A percentile compares a stretch with the other conserved stretches of the same genome.
Evolutionary conservation across 2,329 filamentous ascomycete species (phyloP).

Genomic region (Massarina eburnea): DNA sequence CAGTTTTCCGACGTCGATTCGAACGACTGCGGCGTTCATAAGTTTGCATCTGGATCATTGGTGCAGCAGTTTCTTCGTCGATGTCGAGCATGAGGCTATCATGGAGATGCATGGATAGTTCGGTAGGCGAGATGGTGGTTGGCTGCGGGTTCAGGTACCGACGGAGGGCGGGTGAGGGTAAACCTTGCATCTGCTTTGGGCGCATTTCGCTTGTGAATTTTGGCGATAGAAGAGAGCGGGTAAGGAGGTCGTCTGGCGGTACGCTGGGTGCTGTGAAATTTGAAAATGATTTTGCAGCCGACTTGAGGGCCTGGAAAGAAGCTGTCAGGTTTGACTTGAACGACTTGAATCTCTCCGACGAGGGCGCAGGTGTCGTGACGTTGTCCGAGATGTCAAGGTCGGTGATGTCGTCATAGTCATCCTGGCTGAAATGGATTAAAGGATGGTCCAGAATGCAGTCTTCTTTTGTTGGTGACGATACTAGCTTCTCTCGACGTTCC

Average conservation of each 20-base stretch:
- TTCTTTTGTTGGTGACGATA: conserved; percentile 53
- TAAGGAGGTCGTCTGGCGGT: conserved; percentile 62
- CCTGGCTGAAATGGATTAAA: conserved; percentile 47
- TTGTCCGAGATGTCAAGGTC: conserved; percentile 32
- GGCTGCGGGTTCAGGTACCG: conserved; percentile 63
- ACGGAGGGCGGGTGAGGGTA: conserved; percentile 59
- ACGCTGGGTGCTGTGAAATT: conserved; percentile 57
- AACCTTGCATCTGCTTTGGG: conserved; percentile 55
- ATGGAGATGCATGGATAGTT: conserved; percentile 44
- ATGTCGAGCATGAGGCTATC: conserved; percentile 38
- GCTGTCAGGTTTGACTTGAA: conserved; percentile 67
- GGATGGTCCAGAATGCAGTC: conserved; percentile 62
- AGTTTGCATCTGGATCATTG: conserved; percentile 65
- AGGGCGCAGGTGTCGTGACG: conserved; percentile 20
- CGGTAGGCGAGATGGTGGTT: conserved; percentile 38
- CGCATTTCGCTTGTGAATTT: conserved; percentile 63
- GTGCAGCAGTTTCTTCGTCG: conserved; percentile 45
- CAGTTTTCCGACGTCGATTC: conserved; percentile 21
- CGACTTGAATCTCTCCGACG: conserved; percentile 46
- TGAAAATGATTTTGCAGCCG: conserved; percentile 62
- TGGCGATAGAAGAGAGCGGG: conserved; percentile 61
- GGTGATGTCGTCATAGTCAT: conserved; percentile 36
- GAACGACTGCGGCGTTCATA: conserved; percentile 50
- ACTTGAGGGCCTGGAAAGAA: conserved; percentile 62
- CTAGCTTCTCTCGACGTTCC: conserved; percentile 48